Percentiles rank a stretch among this genome's conserved stretches.
Conservation (phyloP, 2,329 filamentous ascomycete species). For the Clonostachys chloroleuca region DNA sequence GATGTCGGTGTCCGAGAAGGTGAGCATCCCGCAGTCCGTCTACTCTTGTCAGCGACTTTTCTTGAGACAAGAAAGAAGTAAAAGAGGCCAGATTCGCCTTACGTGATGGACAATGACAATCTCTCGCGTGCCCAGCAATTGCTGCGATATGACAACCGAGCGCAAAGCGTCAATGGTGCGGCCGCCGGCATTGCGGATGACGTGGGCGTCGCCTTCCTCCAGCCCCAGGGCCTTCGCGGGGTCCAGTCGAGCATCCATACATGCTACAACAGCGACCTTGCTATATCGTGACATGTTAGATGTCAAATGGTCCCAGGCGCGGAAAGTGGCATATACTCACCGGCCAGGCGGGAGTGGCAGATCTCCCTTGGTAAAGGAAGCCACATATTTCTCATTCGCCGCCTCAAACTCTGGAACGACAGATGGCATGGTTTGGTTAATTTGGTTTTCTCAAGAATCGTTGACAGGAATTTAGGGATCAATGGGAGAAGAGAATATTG, state of each 20-base stretch:
- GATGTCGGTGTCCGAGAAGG: conserved; percentile 57
- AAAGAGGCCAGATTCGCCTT: not conserved
- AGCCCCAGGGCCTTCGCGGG: conserved; percentile 67
- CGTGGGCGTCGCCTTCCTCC: conserved; percentile 70
- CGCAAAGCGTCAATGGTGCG: conserved; percentile 66
- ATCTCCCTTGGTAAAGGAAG: conserved; percentile 64
- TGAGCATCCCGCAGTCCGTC: conserved; percentile 56
- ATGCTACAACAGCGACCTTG: conserved; percentile 51
- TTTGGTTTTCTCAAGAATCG: too few relatives aligned
- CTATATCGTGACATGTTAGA: conserved; percentile 7
- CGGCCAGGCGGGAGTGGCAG: conserved; percentile 57
- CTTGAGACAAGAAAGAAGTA: not conserved
- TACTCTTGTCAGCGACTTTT: conserved; percentile 4
- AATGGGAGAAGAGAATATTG: too few relatives aligned
- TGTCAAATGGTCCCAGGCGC: not conserved
- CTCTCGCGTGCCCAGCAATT: conserved; percentile 72
- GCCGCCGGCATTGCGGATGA: conserved; percentile 71
- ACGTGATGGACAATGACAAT: conserved; percentile 68
- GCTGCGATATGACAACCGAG: conserved; percentile 73
- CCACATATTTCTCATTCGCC: conserved; percentile 46
- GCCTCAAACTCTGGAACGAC: conserved; percentile 16
- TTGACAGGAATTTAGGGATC: too few relatives aligned
- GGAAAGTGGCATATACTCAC: conserved; percentile 27
- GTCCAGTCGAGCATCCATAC: conserved; percentile 77
- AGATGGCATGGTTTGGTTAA: not conserved